Evolutionary conservation across 1,139 yeast genomes (phyloP), one percentile per base, ranked within the genome.

Genomic region (Zygoascus hellenicus): DNA sequence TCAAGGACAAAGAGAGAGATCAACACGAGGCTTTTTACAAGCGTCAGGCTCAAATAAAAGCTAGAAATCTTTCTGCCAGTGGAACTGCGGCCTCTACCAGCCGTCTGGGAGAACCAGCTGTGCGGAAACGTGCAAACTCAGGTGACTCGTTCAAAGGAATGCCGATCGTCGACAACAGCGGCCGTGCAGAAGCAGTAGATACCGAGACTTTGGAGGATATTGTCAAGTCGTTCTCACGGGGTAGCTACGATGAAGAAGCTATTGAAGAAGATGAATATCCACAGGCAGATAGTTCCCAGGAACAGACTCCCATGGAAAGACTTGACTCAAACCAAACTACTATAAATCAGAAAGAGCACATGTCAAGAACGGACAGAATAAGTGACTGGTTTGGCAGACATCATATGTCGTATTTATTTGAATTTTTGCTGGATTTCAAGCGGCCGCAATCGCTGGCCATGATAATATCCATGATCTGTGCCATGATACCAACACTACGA

Each of bases 401-500:
- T 37, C 42, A 43, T 17, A 13, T 63, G 43, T 59, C 61, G 16
- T 51, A 64, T 28, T 53, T 63, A 19, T 58, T 66, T 6, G 67
- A 68, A 43, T 66, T 75, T 50, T n/a, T 72, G 1, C 75, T 75
- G 58, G 88, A 87, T 64, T 75, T 89, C 53, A 58, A 73, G 38
- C 74, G 94, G 13, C 94, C 95, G 0, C 81, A 81, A 42, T 81
- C 95, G 1, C 57, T 81, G 39, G 70, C 90, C 1, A 75, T 87
- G 38, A 71, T 88, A 2, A 41, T 78, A 0, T 74, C 92, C 1
- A 64, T 90, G 43, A 69, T 74, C 2, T 70, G 86, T 19, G 80
- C 94, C 13, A 85, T 90, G 85, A 74, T 92, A 11, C 96, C 96
- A 1, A 90, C 95, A 71, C 71, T 88, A 11, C 83, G 85, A 58